Base-by-base conservation (phyloP, 208 protist genomes). In the Leishmania turanica region DNA sequence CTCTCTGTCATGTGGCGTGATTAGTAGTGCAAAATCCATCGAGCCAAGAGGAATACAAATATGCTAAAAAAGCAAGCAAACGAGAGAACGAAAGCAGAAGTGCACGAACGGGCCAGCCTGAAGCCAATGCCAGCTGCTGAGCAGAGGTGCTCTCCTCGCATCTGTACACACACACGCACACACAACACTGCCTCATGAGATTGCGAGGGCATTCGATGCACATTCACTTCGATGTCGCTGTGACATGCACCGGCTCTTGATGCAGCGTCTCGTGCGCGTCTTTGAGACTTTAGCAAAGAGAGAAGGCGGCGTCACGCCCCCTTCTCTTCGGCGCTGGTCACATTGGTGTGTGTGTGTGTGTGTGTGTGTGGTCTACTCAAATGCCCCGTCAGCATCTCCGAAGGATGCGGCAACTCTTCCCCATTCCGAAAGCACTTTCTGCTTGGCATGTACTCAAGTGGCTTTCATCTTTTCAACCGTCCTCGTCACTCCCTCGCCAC, bases 51-150 rank as follows among this genome's bases (percentile, higher is more conserved):
- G 19, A 58, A 53, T 2, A 31, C 51, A 54, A 54, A 21, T 54
- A 54, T 54, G 51, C 51, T 37, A 40, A 54, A 69, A 71, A 70
- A 73, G 27, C 11, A 24, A 75, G 56, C 40, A n/a, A 71, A 47
- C 34, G 56, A 85, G 45, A 45, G 27, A 76, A 78, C 15, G 51
- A 9, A 19, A 78, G 34, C 11, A 83, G 62, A 40, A 78, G 13
- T 73, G 58, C 9, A 64, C 8, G 27, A 76, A 5, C 3, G 9
- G 37, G 27, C 27, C 31, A 27, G 1, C 11, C 9, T 73, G 45
- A 11, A 37, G 69, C 45, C 9, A 34, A 17, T 73, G 11, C 13
- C 9, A 31, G 37, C 69, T 73, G 24, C 24, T 54, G 6, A 31
- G 40, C 24, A 37, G 24, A 31, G 17, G 69, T 53, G 24, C 45